Evolutionary conservation across 345 rosid species (phyloP).

Genomic region (Salix suchowensis): DNA sequence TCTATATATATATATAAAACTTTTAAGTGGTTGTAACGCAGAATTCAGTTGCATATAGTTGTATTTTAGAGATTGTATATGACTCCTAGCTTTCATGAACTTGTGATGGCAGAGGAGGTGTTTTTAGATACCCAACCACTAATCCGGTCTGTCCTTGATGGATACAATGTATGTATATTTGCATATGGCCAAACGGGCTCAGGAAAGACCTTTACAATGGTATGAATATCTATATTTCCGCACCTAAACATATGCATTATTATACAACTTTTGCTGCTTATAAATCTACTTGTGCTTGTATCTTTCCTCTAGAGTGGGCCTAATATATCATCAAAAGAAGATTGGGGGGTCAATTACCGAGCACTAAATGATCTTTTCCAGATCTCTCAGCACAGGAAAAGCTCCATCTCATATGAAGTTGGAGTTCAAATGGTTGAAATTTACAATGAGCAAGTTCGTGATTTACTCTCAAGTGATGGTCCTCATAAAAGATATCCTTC

Average conservation of each 20-base stretch:
- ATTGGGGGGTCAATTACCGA: slow-evolving; percentile 96
- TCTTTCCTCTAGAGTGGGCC: slow-evolving; percentile 73
- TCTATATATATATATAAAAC: background rate
- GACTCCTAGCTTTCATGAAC: background rate
- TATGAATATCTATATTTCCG: slow-evolving; percentile 17
- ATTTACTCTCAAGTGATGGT: slow-evolving; percentile 65
- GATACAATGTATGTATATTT: slow-evolving; percentile 91
- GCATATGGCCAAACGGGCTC: slow-evolving; percentile 99
- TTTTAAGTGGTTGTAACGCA: background rate
- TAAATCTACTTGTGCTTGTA: background rate
- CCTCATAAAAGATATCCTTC: slow-evolving; percentile 88
- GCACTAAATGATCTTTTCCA: slow-evolving; percentile 92
- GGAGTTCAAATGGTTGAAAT: slow-evolving; percentile 99
- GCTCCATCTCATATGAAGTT: slow-evolving; percentile 71
- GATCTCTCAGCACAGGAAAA: slow-evolving; percentile 62
- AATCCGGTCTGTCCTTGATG: slow-evolving; percentile 92
- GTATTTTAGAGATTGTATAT: background rate
- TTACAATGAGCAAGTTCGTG: slow-evolving; percentile 98
- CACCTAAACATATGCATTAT: background rate
- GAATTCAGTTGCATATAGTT: slow-evolving; percentile 3
- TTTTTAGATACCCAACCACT: slow-evolving; percentile 85
- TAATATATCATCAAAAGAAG: slow-evolving; percentile 59
- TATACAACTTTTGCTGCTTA: background rate
- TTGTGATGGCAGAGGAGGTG: slow-evolving; percentile 64
- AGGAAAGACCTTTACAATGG: slow-evolving; percentile 99